Base-by-base conservation (phyloP, 495 filamentous ascomycete species). In the Penicillium antarcticum region DNA sequence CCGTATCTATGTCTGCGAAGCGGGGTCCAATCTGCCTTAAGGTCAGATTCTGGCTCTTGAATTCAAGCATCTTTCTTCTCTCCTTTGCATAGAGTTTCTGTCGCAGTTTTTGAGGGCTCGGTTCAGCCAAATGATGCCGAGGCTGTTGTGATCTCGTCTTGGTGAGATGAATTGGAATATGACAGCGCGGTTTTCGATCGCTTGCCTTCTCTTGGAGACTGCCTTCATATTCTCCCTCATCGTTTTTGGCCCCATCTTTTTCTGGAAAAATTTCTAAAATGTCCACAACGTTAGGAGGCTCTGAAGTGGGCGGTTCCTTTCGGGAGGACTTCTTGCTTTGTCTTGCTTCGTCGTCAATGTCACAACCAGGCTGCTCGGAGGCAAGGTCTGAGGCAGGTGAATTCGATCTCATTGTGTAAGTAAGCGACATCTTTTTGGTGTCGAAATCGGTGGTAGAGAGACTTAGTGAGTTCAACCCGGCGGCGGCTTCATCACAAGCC, bases 1-100 rank as follows among this genome's bases (percentile, higher is more conserved):
- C 21, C 4, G 39, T 48, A 39, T 54, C 52, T 43, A 54, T 48
- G 23, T 48, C 44, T 21, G 32, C 23, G 17, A 54, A 54, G 4
- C 44, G 38, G 38, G 19, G n/a, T 19, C n/a, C 47, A 51, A 48
- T 48, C 19, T 38, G 35, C 21, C 45, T 48, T 5, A 39, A 24
- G 14, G 45, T 48, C 34, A 39, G 13, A 8, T 48, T 48, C 14
- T 48, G 35, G 35, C 35, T 7, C n/a, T 39, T 48, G 13, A 48
- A n/a, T 23, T 31, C 35, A 39, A 39, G 45, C 9, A 48, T 4
- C 21, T 39, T 48, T 29, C 45, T 11, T 17, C 13, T 48, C 8
- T 48, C 45, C 7, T 31, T 32, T 48, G 21, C 13, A 31, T 29
- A 10, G 4, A 42, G 14, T 6, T 42, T 42, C 6, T 42, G 39